phyloP scores from a whole-genome alignment of 805 yeast genomes.

The Groenewaldozyma tartarivorans region DNA sequence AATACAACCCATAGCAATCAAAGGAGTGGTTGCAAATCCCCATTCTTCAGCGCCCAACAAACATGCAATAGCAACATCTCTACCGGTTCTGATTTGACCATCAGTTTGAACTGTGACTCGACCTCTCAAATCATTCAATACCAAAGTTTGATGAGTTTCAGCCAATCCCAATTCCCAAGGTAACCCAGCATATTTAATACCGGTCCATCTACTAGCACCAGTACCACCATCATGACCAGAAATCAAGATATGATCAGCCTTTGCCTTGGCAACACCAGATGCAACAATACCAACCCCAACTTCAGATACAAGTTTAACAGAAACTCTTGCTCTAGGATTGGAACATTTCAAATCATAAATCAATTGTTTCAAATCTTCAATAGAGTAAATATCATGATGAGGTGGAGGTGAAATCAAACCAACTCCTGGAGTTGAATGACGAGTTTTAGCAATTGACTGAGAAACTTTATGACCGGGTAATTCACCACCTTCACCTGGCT shows the following conservation, averaged over 20 bases:
- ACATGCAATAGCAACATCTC: constrained; percentile 94
- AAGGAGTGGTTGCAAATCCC: constrained; percentile 96
- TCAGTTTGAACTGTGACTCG: constrained; percentile 96
- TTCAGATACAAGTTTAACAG: constrained; percentile 93
- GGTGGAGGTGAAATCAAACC: constrained; percentile 98
- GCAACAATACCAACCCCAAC: constrained; percentile 99
- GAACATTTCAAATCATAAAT: constrained; percentile 94
- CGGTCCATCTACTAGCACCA: constrained; percentile 97
- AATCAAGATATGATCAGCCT: constrained; percentile 90
- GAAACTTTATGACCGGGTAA: constrained; percentile 91
- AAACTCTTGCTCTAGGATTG: constrained; percentile 93
- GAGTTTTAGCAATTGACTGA: constrained; percentile 78
- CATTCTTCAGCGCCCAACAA: constrained; percentile 96
- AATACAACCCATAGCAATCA: constrained; percentile 95
- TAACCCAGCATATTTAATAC: constrained; percentile 92
- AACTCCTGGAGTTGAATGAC: constrained; percentile 95
- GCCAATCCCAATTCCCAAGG: constrained; percentile 99
- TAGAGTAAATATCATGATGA: constrained; percentile 96
- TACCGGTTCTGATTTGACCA: constrained; percentile 94
- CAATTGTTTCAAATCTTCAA: constrained; percentile 94
- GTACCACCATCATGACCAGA: constrained; percentile 99
- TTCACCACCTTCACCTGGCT: constrained; percentile 99
- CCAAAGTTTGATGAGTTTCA: constrained; percentile 95
- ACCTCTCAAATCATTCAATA: constrained; percentile 90
- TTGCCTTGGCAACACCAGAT: constrained; percentile 98